Conservation (phyloP, 495 filamentous ascomycete species). For the Neurospora hispaniola region DNA sequence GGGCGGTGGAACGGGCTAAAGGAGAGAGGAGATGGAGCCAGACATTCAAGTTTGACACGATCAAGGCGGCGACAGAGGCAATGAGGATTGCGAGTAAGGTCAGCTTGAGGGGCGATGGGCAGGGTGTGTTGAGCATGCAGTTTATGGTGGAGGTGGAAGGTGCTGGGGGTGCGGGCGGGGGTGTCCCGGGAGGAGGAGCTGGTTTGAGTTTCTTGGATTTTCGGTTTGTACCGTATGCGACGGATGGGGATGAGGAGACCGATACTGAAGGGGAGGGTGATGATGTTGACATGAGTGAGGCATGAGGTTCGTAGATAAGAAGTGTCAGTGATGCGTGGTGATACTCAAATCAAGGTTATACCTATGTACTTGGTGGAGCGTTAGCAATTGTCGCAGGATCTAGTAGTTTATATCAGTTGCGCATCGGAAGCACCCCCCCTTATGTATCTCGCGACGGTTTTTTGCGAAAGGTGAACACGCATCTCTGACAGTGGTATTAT, state of each 20-base stretch:
- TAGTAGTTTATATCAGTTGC: not conserved
- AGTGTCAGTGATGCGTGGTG: not conserved
- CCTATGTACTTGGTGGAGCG: not conserved
- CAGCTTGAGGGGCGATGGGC: slow-evolving; percentile 73
- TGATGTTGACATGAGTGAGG: slow-evolving; percentile 10
- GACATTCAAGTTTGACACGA: slow-evolving; percentile 71
- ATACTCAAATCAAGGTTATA: not conserved
- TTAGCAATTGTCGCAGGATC: not conserved
- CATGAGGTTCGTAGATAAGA: not conserved
- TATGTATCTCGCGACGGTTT: not conserved
- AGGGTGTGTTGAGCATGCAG: slow-evolving; percentile 87
- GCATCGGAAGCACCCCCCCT: not conserved
- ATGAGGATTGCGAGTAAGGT: slow-evolving; percentile 91
- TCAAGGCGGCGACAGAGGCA: slow-evolving; percentile 71
- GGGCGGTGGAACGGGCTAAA: slow-evolving; percentile 8
- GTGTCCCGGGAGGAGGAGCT: not conserved
- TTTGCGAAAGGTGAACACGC: not conserved
- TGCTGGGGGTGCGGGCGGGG: not conserved
- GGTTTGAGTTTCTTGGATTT: slow-evolving; percentile 36
- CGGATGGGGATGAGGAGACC: slow-evolving; percentile 28
- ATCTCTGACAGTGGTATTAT: not conserved
- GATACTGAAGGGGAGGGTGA: slow-evolving; percentile 11
- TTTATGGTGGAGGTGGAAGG: slow-evolving; percentile 85
- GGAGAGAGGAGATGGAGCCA: slow-evolving; percentile 32
- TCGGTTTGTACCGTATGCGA: slow-evolving; percentile 39